Base-by-base conservation (phyloP, 2,329 filamentous ascomycete species). In the Elsinoe arachidis region DNA sequence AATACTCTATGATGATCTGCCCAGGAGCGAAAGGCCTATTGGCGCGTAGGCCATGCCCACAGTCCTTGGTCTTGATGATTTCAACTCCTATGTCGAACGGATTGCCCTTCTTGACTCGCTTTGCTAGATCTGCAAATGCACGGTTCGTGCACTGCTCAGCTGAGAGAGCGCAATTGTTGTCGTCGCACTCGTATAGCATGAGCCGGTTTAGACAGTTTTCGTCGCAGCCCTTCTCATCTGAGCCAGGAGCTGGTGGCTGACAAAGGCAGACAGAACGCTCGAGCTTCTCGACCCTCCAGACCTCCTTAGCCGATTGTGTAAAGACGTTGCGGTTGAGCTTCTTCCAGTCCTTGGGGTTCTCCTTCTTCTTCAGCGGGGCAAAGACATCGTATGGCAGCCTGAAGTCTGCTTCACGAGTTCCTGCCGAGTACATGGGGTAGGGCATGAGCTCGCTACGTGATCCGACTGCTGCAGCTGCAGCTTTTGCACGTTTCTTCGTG, bases 1-100 rank as follows among this genome's bases (percentile, higher is more conserved):
- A 92, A 68, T 99, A 99, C 68, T 99, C 93, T 74, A 97, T 92
- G 68, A 99, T 97, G 69, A 99, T 95, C 74, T 97, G 90, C 66
- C 92, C 85, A 1, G 91, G 83, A 58, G 85, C 79, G 70, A 97
- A 99, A 60, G 84, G 86, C 47, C 93, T 84, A 72, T 92, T 96
- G 68, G 88, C 89, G 60, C 93, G 86, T 52, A 99, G 90, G 55
- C 93, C 93, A 69, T 92, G 91, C 26, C 93, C 93, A 59, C 91
- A 85, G 72, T 95, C 88, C 17, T 77, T 74, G 1, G 93, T 97
- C 75, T 96, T 91, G 72, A 96, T 84, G 39, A 97, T 91, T 70
- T 99, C 93, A 7, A 99, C 91, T 47, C 93, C 93, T 59, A 96
- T 85, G 64, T 93, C 86, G 68, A 89, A 99, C 63, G 90, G 88